Percentiles rank a stretch among this genome's conserved stretches.
Conservation (phyloP, 495 filamentous ascomycete genomes). For the Trypethelium eluteriae region DNA sequence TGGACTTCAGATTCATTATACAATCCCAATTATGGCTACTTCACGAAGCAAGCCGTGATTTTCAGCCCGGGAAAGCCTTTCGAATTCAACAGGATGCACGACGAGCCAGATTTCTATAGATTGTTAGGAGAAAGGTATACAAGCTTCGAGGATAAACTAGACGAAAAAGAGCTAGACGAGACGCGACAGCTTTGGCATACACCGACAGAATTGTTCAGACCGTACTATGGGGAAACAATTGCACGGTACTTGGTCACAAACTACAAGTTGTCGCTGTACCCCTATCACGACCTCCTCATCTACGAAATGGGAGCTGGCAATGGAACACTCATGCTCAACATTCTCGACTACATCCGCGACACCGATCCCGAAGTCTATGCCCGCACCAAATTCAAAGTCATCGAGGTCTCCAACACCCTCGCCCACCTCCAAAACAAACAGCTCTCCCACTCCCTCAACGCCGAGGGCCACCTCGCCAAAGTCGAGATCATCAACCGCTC, state of each 20-base stretch:
- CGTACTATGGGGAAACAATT: slow-evolving; percentile 94
- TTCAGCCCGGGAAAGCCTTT: slow-evolving; percentile 92
- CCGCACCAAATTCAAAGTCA: slow-evolving; percentile 87
- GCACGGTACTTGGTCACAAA: slow-evolving; percentile 89
- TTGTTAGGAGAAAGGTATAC: slow-evolving; percentile 71
- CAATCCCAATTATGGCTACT: slow-evolving; percentile 96
- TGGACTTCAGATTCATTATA: slow-evolving; percentile 72
- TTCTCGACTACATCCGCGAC: slow-evolving; percentile 91
- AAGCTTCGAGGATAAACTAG: slow-evolving; percentile 82
- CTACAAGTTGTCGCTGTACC: slow-evolving; percentile 88
- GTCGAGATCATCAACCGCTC: slow-evolving; percentile 91
- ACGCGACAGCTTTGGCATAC: slow-evolving; percentile 96
- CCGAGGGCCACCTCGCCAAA: slow-evolving; percentile 67
- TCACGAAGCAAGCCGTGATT: slow-evolving; percentile 94
- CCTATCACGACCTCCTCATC: slow-evolving; percentile 93
- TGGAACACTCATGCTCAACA: slow-evolving; percentile 95
- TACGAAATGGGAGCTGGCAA: slow-evolving; percentile 99
- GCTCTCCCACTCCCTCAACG: slow-evolving; percentile 53
- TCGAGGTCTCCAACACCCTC: slow-evolving; percentile 81
- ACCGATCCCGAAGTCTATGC: slow-evolving; percentile 86
- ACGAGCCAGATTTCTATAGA: slow-evolving; percentile 74
- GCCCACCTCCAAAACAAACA: slow-evolving; percentile 69
- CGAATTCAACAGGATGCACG: slow-evolving; percentile 68
- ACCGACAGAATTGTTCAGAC: slow-evolving; percentile 91
- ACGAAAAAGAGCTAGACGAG: slow-evolving; percentile 58